A percentile compares a stretch with the other conserved stretches of the same genome.
Conservation (phyloP, 2,329 filamentous ascomycete genomes). For the Pseudonectria foliicola region DNA sequence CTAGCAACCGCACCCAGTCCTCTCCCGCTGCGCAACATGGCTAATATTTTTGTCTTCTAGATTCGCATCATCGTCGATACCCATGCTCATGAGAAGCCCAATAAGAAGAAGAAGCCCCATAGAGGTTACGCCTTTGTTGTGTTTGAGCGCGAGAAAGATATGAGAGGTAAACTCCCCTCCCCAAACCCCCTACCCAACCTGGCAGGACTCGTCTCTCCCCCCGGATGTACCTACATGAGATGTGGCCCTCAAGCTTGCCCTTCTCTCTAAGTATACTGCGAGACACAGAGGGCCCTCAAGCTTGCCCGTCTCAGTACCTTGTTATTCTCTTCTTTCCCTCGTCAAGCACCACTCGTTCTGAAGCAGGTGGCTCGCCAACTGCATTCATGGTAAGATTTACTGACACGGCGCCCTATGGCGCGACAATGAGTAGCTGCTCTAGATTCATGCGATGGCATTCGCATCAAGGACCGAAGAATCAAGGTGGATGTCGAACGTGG, state of each 20-base stretch:
- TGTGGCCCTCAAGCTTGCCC: conserved; percentile 37
- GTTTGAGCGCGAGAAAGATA: conserved; percentile 94
- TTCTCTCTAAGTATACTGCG: conserved; percentile 33
- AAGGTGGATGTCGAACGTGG: conserved; percentile 95
- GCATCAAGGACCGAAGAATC: conserved; percentile 86
- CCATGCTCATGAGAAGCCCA: conserved; percentile 59
- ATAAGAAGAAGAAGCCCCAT: conserved; percentile 75
- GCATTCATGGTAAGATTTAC: conserved; percentile 53
- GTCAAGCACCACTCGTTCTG: conserved; percentile 14
- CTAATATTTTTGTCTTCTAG: conserved; percentile 36
- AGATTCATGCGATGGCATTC: conserved; percentile 76
- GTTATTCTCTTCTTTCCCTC: conserved; percentile 21
- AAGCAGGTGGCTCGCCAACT: conserved; percentile 9
- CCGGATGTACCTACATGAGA: conserved; percentile 25
- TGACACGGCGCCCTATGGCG: conserved; percentile 58
- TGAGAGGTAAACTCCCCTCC: conserved; percentile 77
- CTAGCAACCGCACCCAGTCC: conserved; percentile 1
- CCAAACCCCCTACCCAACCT: conserved; percentile 25
- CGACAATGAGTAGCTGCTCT: conserved; percentile 72
- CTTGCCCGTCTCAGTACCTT: conserved; percentile 42
- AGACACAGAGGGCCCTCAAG: conserved; percentile 49
- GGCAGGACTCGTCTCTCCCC: conserved; percentile 14
- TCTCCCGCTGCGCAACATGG: background rate
- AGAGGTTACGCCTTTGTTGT: conserved; percentile 94
- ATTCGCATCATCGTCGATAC: conserved; percentile 83